Evolutionary conservation across 2,329 filamentous ascomycete genomes (phyloP), one percentile per base, ranked within the genome.

Genomic region (Colletotrichum kahawae): DNA sequence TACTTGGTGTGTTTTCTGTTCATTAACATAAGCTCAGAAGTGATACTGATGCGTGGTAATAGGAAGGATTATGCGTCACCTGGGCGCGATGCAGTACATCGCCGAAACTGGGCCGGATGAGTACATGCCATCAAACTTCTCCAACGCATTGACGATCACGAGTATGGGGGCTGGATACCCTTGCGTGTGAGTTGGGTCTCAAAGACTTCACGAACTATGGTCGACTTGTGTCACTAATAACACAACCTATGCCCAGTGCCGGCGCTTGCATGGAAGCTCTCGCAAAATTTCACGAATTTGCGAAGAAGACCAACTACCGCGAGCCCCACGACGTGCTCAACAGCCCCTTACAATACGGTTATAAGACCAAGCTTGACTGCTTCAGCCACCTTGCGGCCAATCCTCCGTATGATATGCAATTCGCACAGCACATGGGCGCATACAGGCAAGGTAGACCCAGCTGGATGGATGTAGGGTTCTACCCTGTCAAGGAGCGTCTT

Each of bases 81-180:
- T 86, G 0, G 80, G 78, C 0, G 81, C 84, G 1, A 85, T 86
- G 83, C 83, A 84, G 1, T 84, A 86, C 74, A 78, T 87, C 60
- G 77, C 77, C 0, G 84, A 86, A 74, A 79, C 80, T 1, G 83
- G 78, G 1, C 63, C 73, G 0, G 83, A 86, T 43, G 80, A 82
- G n/a, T 87, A 86, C 76, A 77, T 78, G 74, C 78, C 81, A 0
- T 86, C 83, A 62, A 85, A 84, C 78, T 86, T 85, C 76, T 79
- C 81, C 48, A 83, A 79, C 21, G 80, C 83, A 0, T 76, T 86
- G 70, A 80, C 79, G 21, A 79, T 84, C n/a, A 79, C 81, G 7
- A 78, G 81, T 31, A 83, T 87, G 18, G 79, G 80, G 1, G 81
- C 80, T 12, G 82, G 82, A 2, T 86, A 87, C 27, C 77, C 80